phyloP scores from a whole-genome alignment of 208 protist genomes.

The Trypanosomatidae sp. region DNA sequence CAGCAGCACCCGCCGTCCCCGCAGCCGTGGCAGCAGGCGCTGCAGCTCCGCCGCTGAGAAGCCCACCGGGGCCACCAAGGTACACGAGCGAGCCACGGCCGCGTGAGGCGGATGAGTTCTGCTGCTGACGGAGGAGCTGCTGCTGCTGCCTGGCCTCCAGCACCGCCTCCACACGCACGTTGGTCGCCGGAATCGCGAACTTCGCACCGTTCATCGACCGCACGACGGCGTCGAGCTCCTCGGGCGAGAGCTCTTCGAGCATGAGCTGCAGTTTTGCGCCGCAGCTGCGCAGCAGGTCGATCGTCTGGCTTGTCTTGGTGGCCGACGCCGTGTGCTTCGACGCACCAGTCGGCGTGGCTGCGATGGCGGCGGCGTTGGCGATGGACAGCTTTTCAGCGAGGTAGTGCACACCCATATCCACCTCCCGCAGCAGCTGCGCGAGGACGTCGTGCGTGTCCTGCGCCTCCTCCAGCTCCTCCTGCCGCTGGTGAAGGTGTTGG shows the following conservation, averaged over 20 bases:
- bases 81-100: slow-evolving; percentile 4
- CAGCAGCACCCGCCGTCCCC: neutral
- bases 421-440: slow-evolving; percentile 76
- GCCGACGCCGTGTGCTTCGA: slow-evolving; percentile 8
- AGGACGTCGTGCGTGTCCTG: slow-evolving; percentile 65
- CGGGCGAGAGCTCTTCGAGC: slow-evolving; percentile 52
- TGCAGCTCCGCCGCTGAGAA: neutral
- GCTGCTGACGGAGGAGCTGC: slow-evolving; percentile 8
- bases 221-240: slow-evolving; percentile 44
- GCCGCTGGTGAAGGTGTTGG: slow-evolving; percentile 67
- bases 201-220: slow-evolving; percentile 29
- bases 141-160: slow-evolving; percentile 33
- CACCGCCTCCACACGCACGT: slow-evolving; percentile 50
- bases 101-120: slow-evolving; percentile 10
- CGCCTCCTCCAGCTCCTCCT: slow-evolving; percentile 57
- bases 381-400: slow-evolving; percentile 84
- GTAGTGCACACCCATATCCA: slow-evolving; percentile 89
- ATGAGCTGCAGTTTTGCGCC: slow-evolving; percentile 61
- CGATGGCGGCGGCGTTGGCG: no score
- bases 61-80: neutral
- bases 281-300: slow-evolving; percentile 61
- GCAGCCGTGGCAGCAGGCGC: no score
- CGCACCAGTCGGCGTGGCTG: neutral
- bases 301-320: slow-evolving; percentile 13
- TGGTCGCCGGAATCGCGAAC: slow-evolving; percentile 39